A percentile compares a stretch with the other conserved stretches of the same genome.
phyloP scores from a whole-genome alignment of 176 grass and related monocot species.

The Bonia amplexicaulis region DNA sequence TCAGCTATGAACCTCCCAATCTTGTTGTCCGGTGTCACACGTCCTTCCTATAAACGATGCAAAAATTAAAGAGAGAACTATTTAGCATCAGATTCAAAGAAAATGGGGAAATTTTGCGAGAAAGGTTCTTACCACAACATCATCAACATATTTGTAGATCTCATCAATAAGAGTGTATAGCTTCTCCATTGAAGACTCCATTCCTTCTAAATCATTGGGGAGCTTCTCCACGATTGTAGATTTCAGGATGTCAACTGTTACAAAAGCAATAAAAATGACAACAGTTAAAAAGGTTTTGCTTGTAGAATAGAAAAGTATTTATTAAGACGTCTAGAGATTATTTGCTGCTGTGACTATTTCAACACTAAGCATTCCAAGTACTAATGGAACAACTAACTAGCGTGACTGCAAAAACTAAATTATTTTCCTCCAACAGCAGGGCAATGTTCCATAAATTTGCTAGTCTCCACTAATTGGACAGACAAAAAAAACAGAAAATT shows the following conservation, averaged over 20 bases:
- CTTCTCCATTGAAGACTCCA: conserved; percentile 86
- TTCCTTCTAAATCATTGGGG: conserved; percentile 87
- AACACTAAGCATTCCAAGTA: background rate
- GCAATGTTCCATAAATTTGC: background rate
- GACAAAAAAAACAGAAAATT: background rate
- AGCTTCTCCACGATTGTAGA: conserved; percentile 75
- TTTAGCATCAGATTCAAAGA: background rate
- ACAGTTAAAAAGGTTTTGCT: background rate
- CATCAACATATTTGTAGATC: conserved; percentile 88
- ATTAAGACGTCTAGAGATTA: background rate
- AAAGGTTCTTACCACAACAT: conserved; percentile 67
- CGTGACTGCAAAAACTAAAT: background rate
- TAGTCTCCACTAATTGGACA: background rate
- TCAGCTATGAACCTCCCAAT: conserved; percentile 71
- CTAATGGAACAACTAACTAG: background rate
- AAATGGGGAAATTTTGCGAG: background rate
- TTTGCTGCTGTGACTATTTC: background rate
- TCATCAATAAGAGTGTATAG: conserved; percentile 78
- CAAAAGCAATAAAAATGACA: background rate
- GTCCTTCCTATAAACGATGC: conserved; percentile 54
- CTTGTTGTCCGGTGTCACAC: conserved; percentile 59
- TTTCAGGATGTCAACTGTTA: conserved; percentile 72
- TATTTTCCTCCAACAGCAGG: background rate
- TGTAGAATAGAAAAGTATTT: background rate
- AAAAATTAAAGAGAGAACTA: background rate